Evolutionary conservation across 345 rosid genomes (phyloP).

Genomic region (Camelina hispida): DNA sequence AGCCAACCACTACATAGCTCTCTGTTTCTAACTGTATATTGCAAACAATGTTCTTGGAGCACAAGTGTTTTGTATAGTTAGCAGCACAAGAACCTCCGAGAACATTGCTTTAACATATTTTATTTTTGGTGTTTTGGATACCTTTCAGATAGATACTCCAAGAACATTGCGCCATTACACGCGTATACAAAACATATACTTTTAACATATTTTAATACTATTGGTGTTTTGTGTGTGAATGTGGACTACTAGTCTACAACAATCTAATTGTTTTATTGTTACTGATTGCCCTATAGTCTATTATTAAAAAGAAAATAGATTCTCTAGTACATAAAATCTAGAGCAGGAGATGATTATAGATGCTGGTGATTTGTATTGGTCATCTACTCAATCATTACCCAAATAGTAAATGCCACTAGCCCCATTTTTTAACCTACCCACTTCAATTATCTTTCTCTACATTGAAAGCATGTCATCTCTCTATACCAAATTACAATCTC

Average conservation of each 20-base stretch:
- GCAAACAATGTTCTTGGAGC: neutral
- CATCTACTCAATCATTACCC: slow-evolving; percentile 39
- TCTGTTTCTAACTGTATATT: neutral
- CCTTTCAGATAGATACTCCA: no score
- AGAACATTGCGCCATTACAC: no score
- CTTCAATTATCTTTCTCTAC: slow-evolving; percentile 25
- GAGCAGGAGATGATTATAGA: slow-evolving; percentile 16
- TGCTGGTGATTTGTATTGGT: slow-evolving; percentile 30
- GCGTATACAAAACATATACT: neutral
- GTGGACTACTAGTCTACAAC: neutral
- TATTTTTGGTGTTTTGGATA: no score
- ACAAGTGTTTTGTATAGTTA: no score
- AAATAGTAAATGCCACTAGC: slow-evolving; percentile 42
- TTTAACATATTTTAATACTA: neutral
- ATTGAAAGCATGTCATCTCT: slow-evolving; percentile 19
- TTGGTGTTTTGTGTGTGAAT: neutral
- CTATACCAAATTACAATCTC: slow-evolving; percentile 4
- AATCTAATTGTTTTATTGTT: slow-evolving; percentile 14
- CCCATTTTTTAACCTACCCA: slow-evolving; percentile 30
- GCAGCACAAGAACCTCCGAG: no score
- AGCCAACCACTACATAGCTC: slow-evolving; percentile 12
- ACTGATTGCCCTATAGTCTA: slow-evolving; percentile 7
- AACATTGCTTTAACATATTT: no score
- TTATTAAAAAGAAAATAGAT: slow-evolving; percentile 19
- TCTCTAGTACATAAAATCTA: slow-evolving; percentile 37